Evolutionary conservation across 208 protist species (phyloP).

Genomic region (Histomonas meleagridis): DNA sequence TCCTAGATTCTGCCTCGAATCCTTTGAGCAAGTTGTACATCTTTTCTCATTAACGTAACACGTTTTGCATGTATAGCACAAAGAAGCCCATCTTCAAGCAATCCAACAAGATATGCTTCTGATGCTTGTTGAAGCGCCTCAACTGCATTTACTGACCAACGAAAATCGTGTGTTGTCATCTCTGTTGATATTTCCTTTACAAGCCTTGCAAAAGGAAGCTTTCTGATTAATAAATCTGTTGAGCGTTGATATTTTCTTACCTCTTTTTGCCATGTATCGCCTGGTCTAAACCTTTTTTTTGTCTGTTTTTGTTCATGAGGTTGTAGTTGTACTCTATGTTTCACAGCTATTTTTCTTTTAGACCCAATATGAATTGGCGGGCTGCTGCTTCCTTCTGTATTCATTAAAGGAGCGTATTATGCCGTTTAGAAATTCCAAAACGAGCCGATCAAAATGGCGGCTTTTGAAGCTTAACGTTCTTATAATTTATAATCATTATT

Average conservation of each 20-base stretch:
- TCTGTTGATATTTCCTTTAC: constrained; percentile 17
- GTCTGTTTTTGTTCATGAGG: too few relatives aligned
- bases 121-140: constrained; percentile 51
- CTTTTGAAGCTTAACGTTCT: too few relatives aligned
- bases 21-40: constrained; percentile 88
- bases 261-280: constrained; percentile 43
- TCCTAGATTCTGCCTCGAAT: too few relatives aligned
- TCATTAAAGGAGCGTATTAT: too few relatives aligned
- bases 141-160: constrained; percentile 42
- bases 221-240: constrained; percentile 49
- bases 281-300: constrained; percentile 41
- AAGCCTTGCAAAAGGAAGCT: constrained; percentile 51
- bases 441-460: too few relatives aligned
- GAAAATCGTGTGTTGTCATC: not conserved
- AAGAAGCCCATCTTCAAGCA: constrained; percentile 63
- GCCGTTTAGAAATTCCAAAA: too few relatives aligned
- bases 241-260: constrained; percentile 53
- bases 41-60: constrained; percentile 95
- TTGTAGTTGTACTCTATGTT: too few relatives aligned
- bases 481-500: too few relatives aligned
- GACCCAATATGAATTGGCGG: too few relatives aligned
- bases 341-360: too few relatives aligned
- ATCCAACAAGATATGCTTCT: constrained; percentile 52
- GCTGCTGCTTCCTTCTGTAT: too few relatives aligned
- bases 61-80: constrained; percentile 91